Percentiles rank a stretch among this genome's conserved stretches.
Conservation (phyloP, 305 asterid species). For the Solanum aculeatissimum region DNA sequence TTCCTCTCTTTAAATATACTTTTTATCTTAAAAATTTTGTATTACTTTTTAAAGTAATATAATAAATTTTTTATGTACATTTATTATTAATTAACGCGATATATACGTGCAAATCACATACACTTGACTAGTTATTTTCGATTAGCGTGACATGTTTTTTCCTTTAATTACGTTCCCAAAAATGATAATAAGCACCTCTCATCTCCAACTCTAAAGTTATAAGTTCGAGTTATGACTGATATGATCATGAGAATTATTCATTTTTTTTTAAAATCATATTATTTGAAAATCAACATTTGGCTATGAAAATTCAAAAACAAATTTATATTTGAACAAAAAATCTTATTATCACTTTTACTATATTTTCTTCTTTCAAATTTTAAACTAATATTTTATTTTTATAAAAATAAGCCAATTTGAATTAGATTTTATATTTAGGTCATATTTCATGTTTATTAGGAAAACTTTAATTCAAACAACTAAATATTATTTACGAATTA, state of each 20-base stretch:
- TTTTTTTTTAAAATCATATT: background rate
- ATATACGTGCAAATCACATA: no score
- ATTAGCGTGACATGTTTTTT: background rate
- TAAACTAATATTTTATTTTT: background rate
- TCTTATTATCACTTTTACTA: background rate
- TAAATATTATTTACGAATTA: background rate
- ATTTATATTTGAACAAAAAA: background rate
- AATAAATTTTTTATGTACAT: no score
- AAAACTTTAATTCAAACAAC: background rate
- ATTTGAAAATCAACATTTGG: background rate
- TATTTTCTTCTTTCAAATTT: background rate
- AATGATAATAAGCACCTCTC: background rate
- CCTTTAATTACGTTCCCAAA: background rate
- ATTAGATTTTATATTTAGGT: background rate
- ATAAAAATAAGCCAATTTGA: background rate
- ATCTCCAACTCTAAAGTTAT: background rate
- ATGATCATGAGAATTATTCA: background rate
- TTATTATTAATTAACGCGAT: no score
- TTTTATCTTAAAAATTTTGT: no score
- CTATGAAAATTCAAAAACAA: background rate
- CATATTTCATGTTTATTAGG: background rate
- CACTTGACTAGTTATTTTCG: background rate
- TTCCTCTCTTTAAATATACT: no score
- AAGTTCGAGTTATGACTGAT: background rate
- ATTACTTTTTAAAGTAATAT: no score